Base-by-base conservation (phyloP, 2,329 filamentous ascomycete species). In the Fusarium sp. region DNA sequence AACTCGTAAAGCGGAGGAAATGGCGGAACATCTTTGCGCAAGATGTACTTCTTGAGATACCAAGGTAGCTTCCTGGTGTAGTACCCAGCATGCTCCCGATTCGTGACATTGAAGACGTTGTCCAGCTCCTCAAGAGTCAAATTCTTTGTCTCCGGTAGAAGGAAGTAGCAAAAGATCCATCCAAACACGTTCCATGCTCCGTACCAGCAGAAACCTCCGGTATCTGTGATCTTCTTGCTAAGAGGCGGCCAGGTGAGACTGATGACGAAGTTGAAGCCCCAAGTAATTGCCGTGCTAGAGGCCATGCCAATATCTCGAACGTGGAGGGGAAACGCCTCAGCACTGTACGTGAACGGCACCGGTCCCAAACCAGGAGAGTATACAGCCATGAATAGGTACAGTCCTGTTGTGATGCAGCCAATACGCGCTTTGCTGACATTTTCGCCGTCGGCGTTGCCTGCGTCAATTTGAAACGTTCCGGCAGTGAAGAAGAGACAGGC, bases 331-430 rank as follows among this genome's bases (percentile, higher is more conserved):
- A 89, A 89, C 0, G 86, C 87, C 68, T 89, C 88, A 1, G 87
- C 87, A 0, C 85, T 88, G 73, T 89, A 89, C 0, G 87, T 89
- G 68, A 89, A 89, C 0, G 88, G 87, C 0, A 89, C 87, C 0
- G 87, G 87, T 0, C 88, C 87, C 51, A 87, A 85, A 15, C 88
- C 87, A 0, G 86, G 86, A 0, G 81, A 82, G 70, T 83, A 83
- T 12, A 82, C 75, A 1, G 79, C 77, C 68, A 79, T 80, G 56
- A 83, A 83, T 6, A 82, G 63, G 63, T 83, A 83, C 2, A 83
- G 76, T 0, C 81, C 80, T 0, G 77, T 65, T 2, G 79, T 79
- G 10, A 83, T 74, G n/a, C 76, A 78, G 1, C 65, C 80, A 8
- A 82, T 73, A 4, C 75, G 75, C 1, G 73, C 70, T 15, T 54